Conservation (phyloP, 805 yeast genomes). For the Pichia insulana region DNA sequence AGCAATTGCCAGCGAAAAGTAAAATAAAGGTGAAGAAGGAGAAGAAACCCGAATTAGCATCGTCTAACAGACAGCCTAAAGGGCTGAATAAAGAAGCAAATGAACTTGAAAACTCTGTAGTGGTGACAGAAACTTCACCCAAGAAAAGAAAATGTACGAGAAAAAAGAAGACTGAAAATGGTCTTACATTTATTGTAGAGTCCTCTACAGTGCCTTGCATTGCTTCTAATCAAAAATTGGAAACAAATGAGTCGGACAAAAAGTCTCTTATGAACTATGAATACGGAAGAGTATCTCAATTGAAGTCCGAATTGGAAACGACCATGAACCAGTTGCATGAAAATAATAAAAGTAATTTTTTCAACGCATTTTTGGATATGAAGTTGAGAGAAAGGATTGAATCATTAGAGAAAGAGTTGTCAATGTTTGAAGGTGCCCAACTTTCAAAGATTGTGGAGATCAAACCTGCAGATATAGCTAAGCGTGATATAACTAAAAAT, state of each 20-base stretch:
- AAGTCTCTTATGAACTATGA: no score
- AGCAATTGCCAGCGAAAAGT: not conserved
- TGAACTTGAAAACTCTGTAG: not conserved
- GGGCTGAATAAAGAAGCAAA: not conserved
- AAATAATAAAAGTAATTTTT: slow-evolving; percentile 5
- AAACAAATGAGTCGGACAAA: no score
- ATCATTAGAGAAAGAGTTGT: slow-evolving; percentile 2
- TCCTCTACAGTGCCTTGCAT: not conserved
- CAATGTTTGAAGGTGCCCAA: not conserved
- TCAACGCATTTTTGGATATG: slow-evolving; percentile 10
- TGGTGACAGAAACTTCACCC: not conserved
- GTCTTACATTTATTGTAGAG: slow-evolving; percentile 1
- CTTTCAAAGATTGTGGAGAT: not conserved
- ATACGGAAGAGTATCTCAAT: not conserved
- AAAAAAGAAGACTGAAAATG: slow-evolving; percentile 6
- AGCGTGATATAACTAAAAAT: not conserved
- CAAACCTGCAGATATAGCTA: not conserved
- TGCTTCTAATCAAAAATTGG: slow-evolving; percentile 1
- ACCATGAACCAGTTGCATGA: slow-evolving; percentile 2
- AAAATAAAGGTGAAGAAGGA: slow-evolving; percentile 1
- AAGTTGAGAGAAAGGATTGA: slow-evolving; percentile 9
- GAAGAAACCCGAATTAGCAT: slow-evolving; percentile 1
- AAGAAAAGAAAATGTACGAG: slow-evolving; percentile 6
- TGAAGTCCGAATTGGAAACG: not conserved
- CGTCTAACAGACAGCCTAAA: not conserved